Percentiles rank a stretch among this genome's conserved stretches.
Evolutionary conservation across 2,329 filamentous ascomycete species (phyloP).

Genomic region (Cordyceps cateniannulata): DNA sequence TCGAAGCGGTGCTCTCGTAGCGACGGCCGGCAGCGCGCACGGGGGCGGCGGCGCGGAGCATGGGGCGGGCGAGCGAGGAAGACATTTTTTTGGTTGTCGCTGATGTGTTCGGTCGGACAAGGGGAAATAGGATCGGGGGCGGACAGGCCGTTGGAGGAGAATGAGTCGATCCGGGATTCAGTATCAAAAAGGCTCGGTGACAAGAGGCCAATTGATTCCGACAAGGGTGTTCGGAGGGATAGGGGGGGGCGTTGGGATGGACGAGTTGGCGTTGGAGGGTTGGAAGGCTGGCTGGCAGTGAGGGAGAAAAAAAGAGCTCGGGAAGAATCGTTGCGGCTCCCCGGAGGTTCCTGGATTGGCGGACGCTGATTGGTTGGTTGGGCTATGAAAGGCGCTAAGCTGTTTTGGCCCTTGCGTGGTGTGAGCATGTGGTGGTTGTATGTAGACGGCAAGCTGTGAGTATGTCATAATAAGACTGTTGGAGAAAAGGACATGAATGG

Average conservation of each 20-base stretch:
- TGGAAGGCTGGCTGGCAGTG: slow-evolving; percentile 20
- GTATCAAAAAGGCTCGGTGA: slow-evolving; percentile 21
- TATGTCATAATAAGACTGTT: too few species aligned
- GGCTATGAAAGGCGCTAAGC: slow-evolving; percentile 23
- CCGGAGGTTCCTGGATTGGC: slow-evolving; percentile 11
- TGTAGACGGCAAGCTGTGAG: too few species aligned
- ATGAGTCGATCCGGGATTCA: slow-evolving; percentile 12
- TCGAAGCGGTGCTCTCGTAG: slow-evolving; percentile 50
- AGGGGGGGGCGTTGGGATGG: slow-evolving; percentile 15
- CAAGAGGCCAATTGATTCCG: slow-evolving; percentile 31
- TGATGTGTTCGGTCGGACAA: slow-evolving; percentile 9
- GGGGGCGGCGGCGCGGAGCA: slow-evolving; percentile 40
- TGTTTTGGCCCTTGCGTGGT: slow-evolving; percentile 19
- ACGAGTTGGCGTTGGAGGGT: slow-evolving; percentile 15
- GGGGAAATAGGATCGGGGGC: slow-evolving; percentile 12
- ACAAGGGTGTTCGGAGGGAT: slow-evolving; percentile 4
- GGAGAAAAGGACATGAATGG: too few species aligned
- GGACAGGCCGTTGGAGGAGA: slow-evolving; percentile 1
- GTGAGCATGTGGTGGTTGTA: neutral
- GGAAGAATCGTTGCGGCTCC: slow-evolving; percentile 34
- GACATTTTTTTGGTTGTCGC: slow-evolving; percentile 19
- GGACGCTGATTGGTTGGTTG: slow-evolving; percentile 13
- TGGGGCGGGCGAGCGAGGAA: slow-evolving; percentile 34
- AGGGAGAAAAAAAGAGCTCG: slow-evolving; percentile 42
- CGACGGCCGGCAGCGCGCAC: slow-evolving; percentile 45